Evolutionary conservation across 306 rosid species (phyloP).

Genomic region (Malus orientalis): DNA sequence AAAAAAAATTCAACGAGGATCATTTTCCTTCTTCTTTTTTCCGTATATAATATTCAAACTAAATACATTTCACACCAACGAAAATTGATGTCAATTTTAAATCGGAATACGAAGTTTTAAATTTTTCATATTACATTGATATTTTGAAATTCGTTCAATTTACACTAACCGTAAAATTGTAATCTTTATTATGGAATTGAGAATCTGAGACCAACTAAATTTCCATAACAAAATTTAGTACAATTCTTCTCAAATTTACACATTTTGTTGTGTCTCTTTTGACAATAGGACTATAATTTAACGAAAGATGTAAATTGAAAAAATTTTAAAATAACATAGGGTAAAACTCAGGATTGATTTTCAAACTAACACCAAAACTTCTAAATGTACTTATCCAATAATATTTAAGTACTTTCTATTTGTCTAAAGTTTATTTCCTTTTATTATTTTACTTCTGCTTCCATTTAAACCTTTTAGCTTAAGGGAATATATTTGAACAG

Average conservation of each 20-base stretch:
- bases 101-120: neutral
- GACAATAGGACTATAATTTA: neutral
- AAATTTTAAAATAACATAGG: too few relatives aligned
- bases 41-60: neutral
- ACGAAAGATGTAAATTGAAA: too few relatives aligned
- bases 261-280: neutral
- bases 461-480: neutral
- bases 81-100: too few relatives aligned
- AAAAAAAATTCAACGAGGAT: accelerated
- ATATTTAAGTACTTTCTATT: too few relatives aligned
- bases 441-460: too few relatives aligned
- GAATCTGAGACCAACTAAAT: neutral
- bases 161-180: neutral
- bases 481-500: neutral
- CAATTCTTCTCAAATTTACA: neutral
- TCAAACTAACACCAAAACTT: neutral
- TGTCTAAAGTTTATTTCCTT: neutral
- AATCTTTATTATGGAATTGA: neutral
- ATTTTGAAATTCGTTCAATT: neutral
- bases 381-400: neutral
- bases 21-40: too few relatives aligned
- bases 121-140: too few relatives aligned
- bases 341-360: too few relatives aligned
- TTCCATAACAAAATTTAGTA: neutral
- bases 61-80: neutral